Evolutionary conservation across 1,284 basidiomycete species (phyloP), one percentile per base, ranked within the genome.

Genomic region (Rhodotorula sp.): DNA sequence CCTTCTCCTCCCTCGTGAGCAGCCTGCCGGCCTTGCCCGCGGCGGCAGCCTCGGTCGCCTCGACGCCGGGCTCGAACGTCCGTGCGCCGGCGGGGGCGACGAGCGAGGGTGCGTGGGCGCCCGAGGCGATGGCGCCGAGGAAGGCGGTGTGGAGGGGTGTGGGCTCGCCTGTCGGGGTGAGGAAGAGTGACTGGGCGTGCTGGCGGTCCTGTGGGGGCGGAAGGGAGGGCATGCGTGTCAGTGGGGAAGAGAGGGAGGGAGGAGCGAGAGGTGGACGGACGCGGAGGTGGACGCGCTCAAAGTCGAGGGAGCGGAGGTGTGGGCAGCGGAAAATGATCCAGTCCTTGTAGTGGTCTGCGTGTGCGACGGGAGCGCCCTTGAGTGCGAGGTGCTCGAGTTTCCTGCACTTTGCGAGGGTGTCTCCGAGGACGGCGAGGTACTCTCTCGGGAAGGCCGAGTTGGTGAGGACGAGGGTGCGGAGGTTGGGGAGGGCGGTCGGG

Each of bases 331-430:
- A 86, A 46, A 87, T 79, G 57, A 83, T 80, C 89, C 94, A 99
- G 84, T 92, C 91, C 82, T 93, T 89, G 85, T 99, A 99, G 87
- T 93, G 93, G 87, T 95, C 91, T 85, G 92, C 91, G 83, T 94
- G 89, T 78, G 87, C 85, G 32, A 97, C 91, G 34, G 96, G 94
- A 81, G 96, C 96, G n/a, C 92, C 94, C 78, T 91, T 82, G 76
- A 99, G 83, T 41, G 88, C 89, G 67, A 99, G 84, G 80, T 91
- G 94, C 81, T 90, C 88, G 74, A 99, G 87, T 54, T 87, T 85
- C 77, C 85, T 88, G 74, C 94, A 85, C 77, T 91, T 88, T 80
- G 88, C 90, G 63, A 98, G 86, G 41, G 94, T 86, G 80, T 93
- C 91, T n/a, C 90, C 91, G 27, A 94, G 84, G 79, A 91, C 87